Evolutionary conservation across 768 basidiomycete genomes (phyloP).

Genomic region (Termitomyces sp.): DNA sequence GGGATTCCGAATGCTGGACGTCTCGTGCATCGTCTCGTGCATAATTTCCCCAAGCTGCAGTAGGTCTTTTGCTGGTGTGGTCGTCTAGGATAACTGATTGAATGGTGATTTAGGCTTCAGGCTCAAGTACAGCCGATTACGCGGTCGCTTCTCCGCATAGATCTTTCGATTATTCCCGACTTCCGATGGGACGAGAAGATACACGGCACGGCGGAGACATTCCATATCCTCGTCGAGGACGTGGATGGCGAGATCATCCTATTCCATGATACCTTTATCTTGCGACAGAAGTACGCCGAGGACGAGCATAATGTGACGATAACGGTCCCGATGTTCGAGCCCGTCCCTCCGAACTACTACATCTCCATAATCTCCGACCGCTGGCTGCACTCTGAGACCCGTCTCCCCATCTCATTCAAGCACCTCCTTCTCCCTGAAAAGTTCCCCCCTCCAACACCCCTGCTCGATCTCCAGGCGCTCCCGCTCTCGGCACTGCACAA

Average conservation of each 20-base stretch:
- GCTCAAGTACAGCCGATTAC: constrained; percentile 98
- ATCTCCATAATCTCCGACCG: constrained; percentile 92
- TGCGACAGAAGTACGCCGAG: constrained; percentile 87
- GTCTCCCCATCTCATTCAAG: constrained; percentile 94
- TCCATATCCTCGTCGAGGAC: constrained; percentile 93
- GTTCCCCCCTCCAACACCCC: constrained; percentile 88
- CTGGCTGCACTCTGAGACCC: constrained; percentile 94
- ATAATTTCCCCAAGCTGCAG: constrained; percentile 95
- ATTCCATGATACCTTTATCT: constrained; percentile 90
- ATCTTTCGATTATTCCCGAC: constrained; percentile 93
- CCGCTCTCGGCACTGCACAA: constrained; percentile 92
- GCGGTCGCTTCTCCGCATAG: constrained; percentile 85
- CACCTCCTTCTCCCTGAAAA: constrained; percentile 96
- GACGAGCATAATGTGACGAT: constrained; percentile 94
- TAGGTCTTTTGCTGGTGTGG: constrained; percentile 27
- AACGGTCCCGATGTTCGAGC: constrained; percentile 95
- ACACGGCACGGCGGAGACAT: constrained; percentile 84
- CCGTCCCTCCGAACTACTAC: constrained; percentile 97
- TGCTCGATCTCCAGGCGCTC: constrained; percentile 88
- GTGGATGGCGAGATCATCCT: constrained; percentile 96
- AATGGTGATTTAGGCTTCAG: constrained; percentile 51
- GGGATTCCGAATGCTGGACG: constrained; percentile 92
- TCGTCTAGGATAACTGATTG: not conserved
- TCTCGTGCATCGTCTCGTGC: constrained; percentile 87
- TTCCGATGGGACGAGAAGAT: constrained; percentile 98